phyloP scores from a whole-genome alignment of 1,284 basidiomycete genomes.

The Sporisorium reilianum region DNA sequence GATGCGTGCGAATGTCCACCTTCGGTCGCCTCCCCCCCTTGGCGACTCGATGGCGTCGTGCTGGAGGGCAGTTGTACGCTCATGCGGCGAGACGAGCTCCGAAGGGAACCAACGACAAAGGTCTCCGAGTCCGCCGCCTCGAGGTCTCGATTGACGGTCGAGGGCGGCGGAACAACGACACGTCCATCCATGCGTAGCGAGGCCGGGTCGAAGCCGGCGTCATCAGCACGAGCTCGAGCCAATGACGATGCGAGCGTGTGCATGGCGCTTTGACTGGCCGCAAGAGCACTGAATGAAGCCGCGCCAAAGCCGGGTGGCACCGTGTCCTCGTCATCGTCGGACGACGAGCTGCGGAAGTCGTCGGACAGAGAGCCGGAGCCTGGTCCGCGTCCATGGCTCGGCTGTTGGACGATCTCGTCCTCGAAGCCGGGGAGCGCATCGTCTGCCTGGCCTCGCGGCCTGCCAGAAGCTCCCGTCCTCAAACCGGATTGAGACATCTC shows the following conservation, averaged over 20 bases:
- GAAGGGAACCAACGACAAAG: conserved; percentile 44
- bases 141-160: conserved; percentile 24
- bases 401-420: conserved; percentile 11
- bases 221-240: conserved; percentile 41
- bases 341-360: conserved; percentile 39
- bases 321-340: conserved; percentile 41
- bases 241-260: conserved; percentile 35
- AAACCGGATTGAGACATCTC: conserved; percentile 42
- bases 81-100: conserved; percentile 42
- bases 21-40: conserved; percentile 13
- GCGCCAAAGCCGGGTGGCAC: conserved; percentile 50
- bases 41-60: conserved; percentile 11
- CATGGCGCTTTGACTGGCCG: conserved; percentile 52
- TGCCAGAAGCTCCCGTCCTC: conserved; percentile 37
- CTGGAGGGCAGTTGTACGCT: conserved; percentile 36
- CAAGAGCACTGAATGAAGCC: conserved; percentile 55
- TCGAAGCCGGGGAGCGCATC: conserved; percentile 35
- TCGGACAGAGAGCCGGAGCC: conserved; percentile 36
- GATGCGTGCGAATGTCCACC: not conserved
- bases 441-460: conserved; percentile 37
- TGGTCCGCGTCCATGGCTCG: conserved; percentile 6
- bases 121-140: conserved; percentile 23
- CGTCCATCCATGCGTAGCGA: conserved; percentile 58
- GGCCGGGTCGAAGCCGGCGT: conserved; percentile 55
- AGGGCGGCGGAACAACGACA: conserved; percentile 34